These are phyloP conservation scores for Fusarium illudens DNA, from an alignment of 2,329 filamentous ascomycete species.

Conservation along the genomic window DNA sequence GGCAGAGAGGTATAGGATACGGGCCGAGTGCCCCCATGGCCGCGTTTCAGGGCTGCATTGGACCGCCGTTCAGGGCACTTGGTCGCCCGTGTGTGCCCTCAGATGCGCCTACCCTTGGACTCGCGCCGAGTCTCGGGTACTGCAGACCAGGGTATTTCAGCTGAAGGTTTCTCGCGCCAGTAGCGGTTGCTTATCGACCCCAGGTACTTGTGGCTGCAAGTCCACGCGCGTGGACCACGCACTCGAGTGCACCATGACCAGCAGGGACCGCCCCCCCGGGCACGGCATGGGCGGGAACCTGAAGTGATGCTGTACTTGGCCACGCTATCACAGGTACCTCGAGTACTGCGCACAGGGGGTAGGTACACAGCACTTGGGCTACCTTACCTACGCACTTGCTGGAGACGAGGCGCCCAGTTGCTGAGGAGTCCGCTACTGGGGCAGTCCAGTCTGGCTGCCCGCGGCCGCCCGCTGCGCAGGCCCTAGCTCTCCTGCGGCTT, in stretches of 20 bases:
- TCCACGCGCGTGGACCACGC: constrained; percentile 26
- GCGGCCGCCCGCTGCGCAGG: constrained; percentile 11
- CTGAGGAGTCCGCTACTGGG: constrained; percentile 6
- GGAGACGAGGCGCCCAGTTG: neutral
- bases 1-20: constrained; percentile 25
- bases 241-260: constrained; percentile 9
- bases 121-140: neutral
- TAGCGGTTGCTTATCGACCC: constrained; percentile 17
- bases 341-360: neutral
- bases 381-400: neutral
- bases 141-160: neutral
- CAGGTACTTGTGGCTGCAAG: constrained; percentile 27
- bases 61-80: constrained; percentile 4
- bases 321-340: constrained; percentile 3
- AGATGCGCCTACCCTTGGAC: neutral
- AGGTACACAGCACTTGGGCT: neutral
- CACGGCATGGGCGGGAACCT: constrained; percentile 3
- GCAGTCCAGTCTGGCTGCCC: neutral
- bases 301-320: neutral
- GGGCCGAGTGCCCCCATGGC: neutral
- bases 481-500: constrained; percentile 4
- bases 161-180: constrained; percentile 10
- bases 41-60: constrained; percentile 20
- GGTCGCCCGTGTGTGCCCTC: neutral
- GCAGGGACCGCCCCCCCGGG: constrained; percentile 12